These are phyloP conservation scores for Westerdykella aurantiaca DNA, from an alignment of 2,329 filamentous ascomycete species.

Conservation along the genomic window DNA sequence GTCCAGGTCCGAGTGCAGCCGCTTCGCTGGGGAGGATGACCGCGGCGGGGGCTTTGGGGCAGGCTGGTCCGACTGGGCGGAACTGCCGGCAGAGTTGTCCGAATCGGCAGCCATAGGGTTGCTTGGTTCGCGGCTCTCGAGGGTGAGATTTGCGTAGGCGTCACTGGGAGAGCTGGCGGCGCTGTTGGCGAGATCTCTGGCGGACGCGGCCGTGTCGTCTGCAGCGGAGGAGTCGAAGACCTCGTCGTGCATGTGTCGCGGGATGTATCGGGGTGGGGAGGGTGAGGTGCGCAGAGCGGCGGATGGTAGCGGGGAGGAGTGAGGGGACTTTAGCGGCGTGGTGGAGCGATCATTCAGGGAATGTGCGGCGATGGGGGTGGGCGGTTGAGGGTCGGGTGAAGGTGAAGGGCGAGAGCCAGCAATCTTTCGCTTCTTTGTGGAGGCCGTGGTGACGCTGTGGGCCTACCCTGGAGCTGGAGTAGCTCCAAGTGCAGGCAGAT, in stretches of 20 bases:
- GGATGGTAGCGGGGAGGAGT: constrained; percentile 34
- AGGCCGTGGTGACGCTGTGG: constrained; percentile 37
- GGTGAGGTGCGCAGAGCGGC: constrained; percentile 21
- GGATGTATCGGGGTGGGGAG: constrained; percentile 46
- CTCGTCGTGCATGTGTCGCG: constrained; percentile 52
- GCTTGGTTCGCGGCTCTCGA: constrained; percentile 39
- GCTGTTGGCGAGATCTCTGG: constrained; percentile 30
- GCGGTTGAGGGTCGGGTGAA: constrained; percentile 7
- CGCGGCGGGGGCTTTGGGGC: constrained; percentile 31
- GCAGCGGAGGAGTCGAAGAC: constrained; percentile 32
- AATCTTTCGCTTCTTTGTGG: constrained; percentile 45
- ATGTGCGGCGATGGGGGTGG: constrained; percentile 6
- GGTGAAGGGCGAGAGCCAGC: constrained; percentile 24
- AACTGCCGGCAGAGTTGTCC: constrained; percentile 19
- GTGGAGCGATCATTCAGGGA: constrained; percentile 31
- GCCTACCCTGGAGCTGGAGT: constrained; percentile 36
- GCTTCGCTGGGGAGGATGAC: constrained; percentile 51
- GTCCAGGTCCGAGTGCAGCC: constrained; percentile 52
- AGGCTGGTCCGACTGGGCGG: constrained; percentile 8
- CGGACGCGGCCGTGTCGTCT: constrained; percentile 18
- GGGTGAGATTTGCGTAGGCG: constrained; percentile 48
- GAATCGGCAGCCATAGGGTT: constrained; percentile 20
- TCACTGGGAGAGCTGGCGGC: constrained; percentile 46
- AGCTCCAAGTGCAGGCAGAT: constrained; percentile 35
- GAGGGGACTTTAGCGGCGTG: constrained; percentile 22